Evolutionary conservation across 2,329 filamentous ascomycete genomes (phyloP).

Genomic region (Neocucurbitaria cava): DNA sequence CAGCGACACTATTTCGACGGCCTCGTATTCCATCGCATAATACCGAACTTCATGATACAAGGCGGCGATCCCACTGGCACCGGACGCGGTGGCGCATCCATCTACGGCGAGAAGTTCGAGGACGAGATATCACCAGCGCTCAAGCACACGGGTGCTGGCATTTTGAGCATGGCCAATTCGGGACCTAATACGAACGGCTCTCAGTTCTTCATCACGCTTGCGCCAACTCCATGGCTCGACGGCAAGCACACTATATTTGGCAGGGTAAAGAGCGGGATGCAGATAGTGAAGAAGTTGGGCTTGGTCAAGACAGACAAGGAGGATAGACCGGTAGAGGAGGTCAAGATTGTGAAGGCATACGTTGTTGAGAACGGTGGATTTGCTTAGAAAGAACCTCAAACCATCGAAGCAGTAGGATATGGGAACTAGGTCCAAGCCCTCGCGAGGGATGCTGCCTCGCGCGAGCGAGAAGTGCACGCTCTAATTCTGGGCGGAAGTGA

Average conservation of each 20-base stretch:
- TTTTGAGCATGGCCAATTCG: conserved; percentile 96
- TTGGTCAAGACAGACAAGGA: conserved; percentile 82
- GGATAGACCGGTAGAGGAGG: conserved; percentile 80
- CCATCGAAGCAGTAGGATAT: neutral
- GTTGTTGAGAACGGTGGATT: conserved; percentile 68
- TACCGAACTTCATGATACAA: conserved; percentile 96
- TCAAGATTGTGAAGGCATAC: conserved; percentile 78
- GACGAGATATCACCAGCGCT: conserved; percentile 83
- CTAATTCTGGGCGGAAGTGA: conserved; percentile 1
- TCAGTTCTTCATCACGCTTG: conserved; percentile 95
- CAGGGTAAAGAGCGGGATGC: conserved; percentile 82
- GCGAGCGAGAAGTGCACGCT: neutral
- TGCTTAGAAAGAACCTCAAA: conserved; percentile 31
- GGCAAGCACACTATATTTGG: conserved; percentile 98
- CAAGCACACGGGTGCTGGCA: conserved; percentile 90
- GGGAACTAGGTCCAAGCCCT: neutral
- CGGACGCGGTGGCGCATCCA: conserved; percentile 84
- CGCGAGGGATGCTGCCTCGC: neutral
- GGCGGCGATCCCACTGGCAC: conserved; percentile 94
- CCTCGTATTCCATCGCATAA: conserved; percentile 90
- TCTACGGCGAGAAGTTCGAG: conserved; percentile 92
- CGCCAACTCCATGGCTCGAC: conserved; percentile 94
- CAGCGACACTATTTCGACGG: conserved; percentile 86
- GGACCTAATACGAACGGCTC: conserved; percentile 92
- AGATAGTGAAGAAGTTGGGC: conserved; percentile 85